These are phyloP conservation scores for Musa balbisiana DNA, from an alignment of 202 grass and related monocot species.

Conservation along the genomic window DNA sequence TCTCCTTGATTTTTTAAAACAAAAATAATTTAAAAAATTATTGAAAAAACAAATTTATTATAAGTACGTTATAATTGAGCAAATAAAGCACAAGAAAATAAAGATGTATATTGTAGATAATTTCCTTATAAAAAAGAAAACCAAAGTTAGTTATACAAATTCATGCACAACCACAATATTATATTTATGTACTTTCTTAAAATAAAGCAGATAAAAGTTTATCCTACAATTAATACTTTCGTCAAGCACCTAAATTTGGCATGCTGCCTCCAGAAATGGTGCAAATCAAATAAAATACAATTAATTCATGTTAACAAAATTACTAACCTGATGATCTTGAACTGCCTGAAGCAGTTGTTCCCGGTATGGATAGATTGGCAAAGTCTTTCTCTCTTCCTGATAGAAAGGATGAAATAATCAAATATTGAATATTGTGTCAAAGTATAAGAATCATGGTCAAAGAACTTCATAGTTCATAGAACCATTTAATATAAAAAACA, in stretches of 20 bases:
- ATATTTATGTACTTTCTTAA: background rate
- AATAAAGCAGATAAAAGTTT: background rate
- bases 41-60: no score
- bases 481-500: background rate
- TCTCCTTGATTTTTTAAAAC: background rate
- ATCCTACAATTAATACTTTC: background rate
- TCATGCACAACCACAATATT: background rate
- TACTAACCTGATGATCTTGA: constrained; percentile 62
- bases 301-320: constrained; percentile 15
- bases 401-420: constrained; percentile 14
- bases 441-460: no score
- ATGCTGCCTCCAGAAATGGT: background rate
- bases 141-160: background rate
- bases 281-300: background rate
- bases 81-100: no score
- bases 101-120: background rate
- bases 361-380: constrained; percentile 84
- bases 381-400: constrained; percentile 83
- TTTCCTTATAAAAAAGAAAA: background rate
- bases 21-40: no score
- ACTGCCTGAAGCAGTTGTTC: constrained; percentile 72
- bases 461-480: no score
- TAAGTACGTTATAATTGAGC: no score
- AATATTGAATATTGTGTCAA: constrained; percentile 2
- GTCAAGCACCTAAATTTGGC: background rate